Percentiles rank a stretch among this genome's conserved stretches.
phyloP scores from a whole-genome alignment of 768 basidiomycete genomes.

The Auricularia sp. region DNA sequence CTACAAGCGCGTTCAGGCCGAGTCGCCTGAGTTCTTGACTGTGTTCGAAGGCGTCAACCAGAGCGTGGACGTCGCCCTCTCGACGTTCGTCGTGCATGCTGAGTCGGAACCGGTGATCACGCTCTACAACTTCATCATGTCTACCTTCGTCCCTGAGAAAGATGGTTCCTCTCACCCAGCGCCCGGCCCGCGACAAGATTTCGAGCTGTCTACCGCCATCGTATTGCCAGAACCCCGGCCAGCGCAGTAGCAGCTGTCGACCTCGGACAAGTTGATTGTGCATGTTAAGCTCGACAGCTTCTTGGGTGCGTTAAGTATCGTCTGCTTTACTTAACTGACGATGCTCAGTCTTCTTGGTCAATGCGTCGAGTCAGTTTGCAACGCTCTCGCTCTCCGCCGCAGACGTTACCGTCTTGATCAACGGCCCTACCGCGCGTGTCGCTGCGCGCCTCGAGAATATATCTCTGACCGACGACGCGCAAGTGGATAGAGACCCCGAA shows the following conservation, averaged over 20 bases:
- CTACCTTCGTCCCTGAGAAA: constrained; percentile 67
- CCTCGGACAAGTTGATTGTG: constrained; percentile 45
- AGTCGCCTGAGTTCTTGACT: constrained; percentile 76
- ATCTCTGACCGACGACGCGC: constrained; percentile 66
- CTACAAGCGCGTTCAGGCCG: constrained; percentile 70
- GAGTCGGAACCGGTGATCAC: constrained; percentile 85
- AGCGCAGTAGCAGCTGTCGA: constrained; percentile 3
- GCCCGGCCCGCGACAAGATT: neutral
- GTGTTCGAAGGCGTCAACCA: constrained; percentile 82
- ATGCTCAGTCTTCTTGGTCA: constrained; percentile 60
- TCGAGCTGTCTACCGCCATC: neutral
- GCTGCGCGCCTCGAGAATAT: constrained; percentile 77
- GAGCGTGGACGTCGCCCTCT: constrained; percentile 74
- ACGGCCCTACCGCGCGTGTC: constrained; percentile 63
- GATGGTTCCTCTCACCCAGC: neutral
- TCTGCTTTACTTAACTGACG: constrained; percentile 3
- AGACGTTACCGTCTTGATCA: constrained; percentile 68
- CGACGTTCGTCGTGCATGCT: constrained; percentile 81
- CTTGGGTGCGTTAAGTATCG: constrained; percentile 41
- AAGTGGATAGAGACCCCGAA: constrained; percentile 40
- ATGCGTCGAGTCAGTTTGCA: constrained; percentile 60
- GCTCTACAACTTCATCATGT: constrained; percentile 95
- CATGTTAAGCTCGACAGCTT: constrained; percentile 76
- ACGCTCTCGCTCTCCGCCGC: constrained; percentile 87
- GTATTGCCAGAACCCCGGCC: constrained; percentile 3